Percentiles rank a stretch among this genome's conserved stretches.
Conservation (phyloP, 352 stramenopile species). For the Pythium biforme region DNA sequence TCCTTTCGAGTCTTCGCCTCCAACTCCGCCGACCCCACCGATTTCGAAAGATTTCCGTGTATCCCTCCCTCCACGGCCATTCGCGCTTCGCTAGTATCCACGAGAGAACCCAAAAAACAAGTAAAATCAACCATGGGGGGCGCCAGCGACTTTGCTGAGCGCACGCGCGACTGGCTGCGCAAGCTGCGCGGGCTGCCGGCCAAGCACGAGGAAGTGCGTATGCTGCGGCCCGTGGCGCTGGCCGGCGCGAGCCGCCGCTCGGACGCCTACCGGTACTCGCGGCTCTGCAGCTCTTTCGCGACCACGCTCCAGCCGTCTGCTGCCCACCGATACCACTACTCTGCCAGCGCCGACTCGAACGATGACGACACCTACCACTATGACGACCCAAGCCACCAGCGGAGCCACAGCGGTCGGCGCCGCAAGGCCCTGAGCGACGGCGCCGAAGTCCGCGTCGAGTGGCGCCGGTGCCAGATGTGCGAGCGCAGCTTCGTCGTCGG, state of each 20-base stretch:
- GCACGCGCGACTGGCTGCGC: slow-evolving; percentile 49
- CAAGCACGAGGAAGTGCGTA: slow-evolving; percentile 54
- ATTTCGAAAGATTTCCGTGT: slow-evolving; percentile 1
- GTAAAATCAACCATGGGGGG: slow-evolving; percentile 38
- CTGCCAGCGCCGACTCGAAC: not conserved
- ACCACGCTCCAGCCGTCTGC: slow-evolving; percentile 42
- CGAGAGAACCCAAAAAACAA: not conserved
- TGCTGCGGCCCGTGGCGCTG: slow-evolving; percentile 66
- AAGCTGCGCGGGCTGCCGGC: slow-evolving; percentile 43
- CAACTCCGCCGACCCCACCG: not conserved
- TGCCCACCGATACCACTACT: slow-evolving; percentile 4
- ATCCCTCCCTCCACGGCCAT: slow-evolving; percentile 1
- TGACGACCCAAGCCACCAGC: not conserved
- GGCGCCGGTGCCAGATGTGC: slow-evolving; percentile 57
- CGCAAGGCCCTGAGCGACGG: slow-evolving; percentile 58
- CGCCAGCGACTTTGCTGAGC: slow-evolving; percentile 25
- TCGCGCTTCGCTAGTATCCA: slow-evolving; percentile 1
- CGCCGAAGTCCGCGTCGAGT: slow-evolving; percentile 27
- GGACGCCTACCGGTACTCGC: slow-evolving; percentile 34
- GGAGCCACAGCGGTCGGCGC: slow-evolving; percentile 12
- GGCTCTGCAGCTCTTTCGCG: slow-evolving; percentile 65
- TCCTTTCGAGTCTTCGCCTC: not conserved
- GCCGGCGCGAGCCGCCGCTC: slow-evolving; percentile 61
- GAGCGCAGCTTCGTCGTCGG: slow-evolving; percentile 52
- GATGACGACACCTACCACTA: not conserved